Conservation (phyloP, 2,329 filamentous ascomycete species). For the Fusarium xylarioides region DNA sequence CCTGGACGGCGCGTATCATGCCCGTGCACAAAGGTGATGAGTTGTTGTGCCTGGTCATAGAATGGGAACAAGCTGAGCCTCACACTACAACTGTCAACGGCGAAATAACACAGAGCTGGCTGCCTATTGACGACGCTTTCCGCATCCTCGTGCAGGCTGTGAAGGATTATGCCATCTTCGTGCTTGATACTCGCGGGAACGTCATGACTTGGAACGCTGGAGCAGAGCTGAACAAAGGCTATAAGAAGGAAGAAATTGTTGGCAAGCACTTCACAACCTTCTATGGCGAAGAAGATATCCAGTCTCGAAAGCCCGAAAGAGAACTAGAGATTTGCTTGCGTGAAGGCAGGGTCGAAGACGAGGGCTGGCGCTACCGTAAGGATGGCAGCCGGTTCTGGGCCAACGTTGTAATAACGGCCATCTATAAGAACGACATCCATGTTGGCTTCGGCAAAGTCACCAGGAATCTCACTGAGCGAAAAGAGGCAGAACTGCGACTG, state of each 20-base stretch:
- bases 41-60: not conserved
- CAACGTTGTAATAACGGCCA: not conserved
- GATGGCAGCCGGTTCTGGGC: slow-evolving; percentile 7
- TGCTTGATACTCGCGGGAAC: not conserved
- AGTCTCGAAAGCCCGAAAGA: not conserved
- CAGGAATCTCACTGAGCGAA: slow-evolving; percentile 1
- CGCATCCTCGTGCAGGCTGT: slow-evolving; percentile 3
- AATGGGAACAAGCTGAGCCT: not conserved
- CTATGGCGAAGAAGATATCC: slow-evolving; percentile 3
- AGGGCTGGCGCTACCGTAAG: slow-evolving; percentile 8
- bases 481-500: not conserved
- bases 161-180: slow-evolving; percentile 8
- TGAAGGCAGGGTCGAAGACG: not conserved
- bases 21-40: not conserved
- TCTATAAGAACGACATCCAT: slow-evolving; percentile 1
- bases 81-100: not conserved
- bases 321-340: slow-evolving; percentile 8
- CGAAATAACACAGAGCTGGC: not conserved
- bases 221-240: slow-evolving; percentile 3
- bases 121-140: slow-evolving; percentile 2
- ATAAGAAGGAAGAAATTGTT: slow-evolving; percentile 2
- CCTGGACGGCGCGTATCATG: slow-evolving; percentile 2
- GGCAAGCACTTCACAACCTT: slow-evolving; percentile 4
- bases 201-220: slow-evolving; percentile 5
- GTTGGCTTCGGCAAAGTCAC: slow-evolving; percentile 8